A percentile compares a stretch with the other conserved stretches of the same genome.
phyloP scores from a whole-genome alignment of 768 basidiomycete genomes.

The Panaeolus papilionaceus region DNA sequence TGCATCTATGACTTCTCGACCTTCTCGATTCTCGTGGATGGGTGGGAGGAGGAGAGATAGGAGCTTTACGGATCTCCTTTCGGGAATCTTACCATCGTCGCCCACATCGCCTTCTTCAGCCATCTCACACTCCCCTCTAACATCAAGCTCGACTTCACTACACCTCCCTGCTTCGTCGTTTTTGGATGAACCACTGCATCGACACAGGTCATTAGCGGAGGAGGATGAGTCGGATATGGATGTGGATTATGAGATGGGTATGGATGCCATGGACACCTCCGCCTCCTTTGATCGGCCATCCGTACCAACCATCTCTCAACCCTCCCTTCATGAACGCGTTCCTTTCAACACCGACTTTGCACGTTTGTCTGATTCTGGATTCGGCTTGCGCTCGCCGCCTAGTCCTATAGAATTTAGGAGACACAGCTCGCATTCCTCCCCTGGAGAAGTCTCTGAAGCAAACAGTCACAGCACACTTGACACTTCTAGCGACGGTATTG shows the following conservation, averaged over 20 bases:
- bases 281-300: conserved; percentile 8
- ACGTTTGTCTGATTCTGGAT: neutral
- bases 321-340: neutral
- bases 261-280: conserved; percentile 6
- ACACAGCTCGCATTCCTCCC: conserved; percentile 3
- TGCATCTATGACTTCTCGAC: conserved; percentile 3
- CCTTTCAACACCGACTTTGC: neutral
- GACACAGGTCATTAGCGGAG: neutral
- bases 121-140: neutral
- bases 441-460: neutral
- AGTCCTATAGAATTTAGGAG: conserved; percentile 7
- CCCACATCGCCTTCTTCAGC: conserved; percentile 10
- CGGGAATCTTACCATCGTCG: conserved; percentile 6
- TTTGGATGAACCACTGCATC: conserved; percentile 7
- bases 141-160: neutral
- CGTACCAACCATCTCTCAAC: conserved; percentile 4
- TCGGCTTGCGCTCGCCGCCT: neutral
- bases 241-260: conserved; percentile 14
- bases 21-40: conserved; percentile 12
- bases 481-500: neutral
- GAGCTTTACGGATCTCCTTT: conserved; percentile 2
- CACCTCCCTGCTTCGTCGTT: conserved; percentile 11
- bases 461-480: neutral
- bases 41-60: conserved; percentile 8
- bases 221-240: conserved; percentile 13